Conservation (phyloP, 331 rosid genomes). For the Saraca asoca region DNA sequence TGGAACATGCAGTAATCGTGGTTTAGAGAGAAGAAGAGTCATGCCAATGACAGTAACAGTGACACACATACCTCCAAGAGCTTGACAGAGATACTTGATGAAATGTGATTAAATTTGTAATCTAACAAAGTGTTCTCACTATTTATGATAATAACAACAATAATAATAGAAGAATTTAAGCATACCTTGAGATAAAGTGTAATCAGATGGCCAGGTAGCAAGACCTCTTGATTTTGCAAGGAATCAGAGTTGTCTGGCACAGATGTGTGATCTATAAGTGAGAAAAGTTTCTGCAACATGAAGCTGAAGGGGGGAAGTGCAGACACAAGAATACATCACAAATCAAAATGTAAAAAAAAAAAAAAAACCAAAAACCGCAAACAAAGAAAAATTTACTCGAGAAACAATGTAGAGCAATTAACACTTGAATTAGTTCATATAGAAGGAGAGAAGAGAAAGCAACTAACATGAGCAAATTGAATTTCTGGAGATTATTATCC, state of each 20-base stretch:
- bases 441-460: slow-evolving; percentile 23
- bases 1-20: neutral
- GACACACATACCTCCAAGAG: slow-evolving; percentile 11
- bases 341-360: slow-evolving; percentile 29
- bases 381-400: neutral
- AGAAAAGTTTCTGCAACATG: slow-evolving; percentile 95
- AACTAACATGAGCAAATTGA: slow-evolving; percentile 89
- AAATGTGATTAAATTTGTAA: slow-evolving; percentile 1
- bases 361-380: slow-evolving; percentile 30
- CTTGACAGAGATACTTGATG: slow-evolving; percentile 8
- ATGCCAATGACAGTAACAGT: slow-evolving; percentile 15
- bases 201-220: slow-evolving; percentile 93
- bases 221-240: slow-evolving; percentile 90
- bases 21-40: neutral
- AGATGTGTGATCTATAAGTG: slow-evolving; percentile 92
- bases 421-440: slow-evolving; percentile 10
- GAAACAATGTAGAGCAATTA: slow-evolving; percentile 8
- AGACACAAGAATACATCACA: slow-evolving; percentile 21
- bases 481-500: slow-evolving; percentile 72
- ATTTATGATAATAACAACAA: neutral
- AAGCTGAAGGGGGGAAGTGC: slow-evolving; percentile 53
- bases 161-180: neutral
- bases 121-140: neutral
- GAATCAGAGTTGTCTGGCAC: slow-evolving; percentile 86
- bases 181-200: slow-evolving; percentile 85